Evolutionary conservation across 768 basidiomycete species (phyloP).

Genomic region (Amanita pallidorosea): DNA sequence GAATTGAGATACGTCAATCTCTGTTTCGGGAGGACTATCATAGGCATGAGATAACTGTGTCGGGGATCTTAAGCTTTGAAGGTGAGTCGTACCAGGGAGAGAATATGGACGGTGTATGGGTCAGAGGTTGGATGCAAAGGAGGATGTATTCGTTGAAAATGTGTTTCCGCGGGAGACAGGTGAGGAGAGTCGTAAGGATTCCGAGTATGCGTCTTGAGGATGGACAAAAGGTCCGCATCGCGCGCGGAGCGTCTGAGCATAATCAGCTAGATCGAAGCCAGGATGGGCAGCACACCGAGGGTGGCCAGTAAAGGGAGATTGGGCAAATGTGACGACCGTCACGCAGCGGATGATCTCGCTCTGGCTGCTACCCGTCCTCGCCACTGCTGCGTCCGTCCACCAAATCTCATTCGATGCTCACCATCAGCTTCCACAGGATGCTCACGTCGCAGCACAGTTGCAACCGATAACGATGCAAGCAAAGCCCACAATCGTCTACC

Average conservation of each 20-base stretch:
- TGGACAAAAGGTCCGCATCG: no score
- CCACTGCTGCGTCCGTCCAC: conserved; percentile 7
- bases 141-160: no score
- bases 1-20: conserved; percentile 52
- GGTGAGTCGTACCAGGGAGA: conserved; percentile 27
- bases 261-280: no score
- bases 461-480: conserved; percentile 26
- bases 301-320: background rate
- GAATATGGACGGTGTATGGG: no score
- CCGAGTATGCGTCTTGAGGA: no score
- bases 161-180: no score
- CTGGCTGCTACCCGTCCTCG: conserved; percentile 8
- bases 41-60: conserved; percentile 9
- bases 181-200: conserved; percentile 25
- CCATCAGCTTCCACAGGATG: conserved; percentile 5
- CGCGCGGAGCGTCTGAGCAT: no score
- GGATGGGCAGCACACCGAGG: no score
- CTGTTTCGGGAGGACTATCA: conserved; percentile 21
- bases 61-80: conserved; percentile 15
- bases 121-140: conserved; percentile 19
- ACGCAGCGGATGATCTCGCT: background rate
- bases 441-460: background rate
- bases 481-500: conserved; percentile 45
- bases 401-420: conserved; percentile 15
- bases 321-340: background rate